Evolutionary conservation across 371 early-diverging fungal genomes (phyloP).

Genomic region (Apophysomyces ossiformis): DNA sequence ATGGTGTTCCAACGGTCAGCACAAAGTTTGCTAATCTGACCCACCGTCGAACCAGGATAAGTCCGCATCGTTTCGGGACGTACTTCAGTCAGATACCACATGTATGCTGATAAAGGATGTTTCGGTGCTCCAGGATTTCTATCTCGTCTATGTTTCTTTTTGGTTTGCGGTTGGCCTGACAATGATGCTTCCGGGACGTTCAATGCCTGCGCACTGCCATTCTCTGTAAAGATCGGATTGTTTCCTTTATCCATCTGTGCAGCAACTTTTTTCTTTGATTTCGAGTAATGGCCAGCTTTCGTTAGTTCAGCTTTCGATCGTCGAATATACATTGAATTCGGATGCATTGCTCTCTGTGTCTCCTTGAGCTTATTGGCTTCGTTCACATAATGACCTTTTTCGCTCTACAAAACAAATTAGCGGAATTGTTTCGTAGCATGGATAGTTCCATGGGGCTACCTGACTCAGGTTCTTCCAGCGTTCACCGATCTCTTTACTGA

Average conservation of each 20-base stretch:
- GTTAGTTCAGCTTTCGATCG: slow-evolving; percentile 68
- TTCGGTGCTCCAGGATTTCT: slow-evolving; percentile 74
- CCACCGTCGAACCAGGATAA: slow-evolving; percentile 72
- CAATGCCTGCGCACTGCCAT: not conserved
- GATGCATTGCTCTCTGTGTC: slow-evolving; percentile 50
- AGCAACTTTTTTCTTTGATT: slow-evolving; percentile 22
- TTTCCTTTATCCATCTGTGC: slow-evolving; percentile 7
- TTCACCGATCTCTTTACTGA: slow-evolving; percentile 65
- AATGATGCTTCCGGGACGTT: slow-evolving; percentile 4
- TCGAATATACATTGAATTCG: slow-evolving; percentile 71
- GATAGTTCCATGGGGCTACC: slow-evolving; percentile 14
- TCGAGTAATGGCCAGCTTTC: slow-evolving; percentile 54
- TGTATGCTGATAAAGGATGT: slow-evolving; percentile 80
- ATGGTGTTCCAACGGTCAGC: slow-evolving; percentile 73
- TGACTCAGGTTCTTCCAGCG: slow-evolving; percentile 59
- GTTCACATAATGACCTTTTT: slow-evolving; percentile 41
- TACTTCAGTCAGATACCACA: slow-evolving; percentile 73
- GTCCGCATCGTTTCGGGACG: slow-evolving; percentile 65
- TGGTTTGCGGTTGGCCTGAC: not conserved
- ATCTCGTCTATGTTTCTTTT: slow-evolving; percentile 33
- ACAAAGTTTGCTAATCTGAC: slow-evolving; percentile 72
- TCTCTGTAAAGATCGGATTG: slow-evolving; percentile 5
- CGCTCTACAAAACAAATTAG: slow-evolving; percentile 20
- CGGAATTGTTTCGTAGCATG: not conserved
- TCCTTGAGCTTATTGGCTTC: slow-evolving; percentile 51